These are phyloP conservation scores for Phlebiopsis flavidoalba DNA, from an alignment of 768 basidiomycete species.

Conservation along the genomic window DNA sequence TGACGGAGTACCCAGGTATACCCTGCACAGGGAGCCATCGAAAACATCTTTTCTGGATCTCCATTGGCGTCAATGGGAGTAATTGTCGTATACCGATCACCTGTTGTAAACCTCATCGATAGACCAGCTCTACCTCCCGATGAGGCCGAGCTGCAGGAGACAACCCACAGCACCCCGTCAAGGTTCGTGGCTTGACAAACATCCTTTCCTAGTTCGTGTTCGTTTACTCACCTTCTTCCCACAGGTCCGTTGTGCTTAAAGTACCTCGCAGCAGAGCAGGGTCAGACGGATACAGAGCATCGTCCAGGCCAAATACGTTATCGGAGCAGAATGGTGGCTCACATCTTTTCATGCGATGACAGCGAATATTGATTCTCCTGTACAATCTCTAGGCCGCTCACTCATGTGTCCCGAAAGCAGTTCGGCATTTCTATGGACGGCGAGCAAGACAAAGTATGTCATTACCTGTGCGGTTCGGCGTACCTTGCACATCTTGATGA, in stretches of 20 bases:
- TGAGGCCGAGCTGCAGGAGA: conserved; percentile 36
- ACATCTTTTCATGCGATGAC: background rate
- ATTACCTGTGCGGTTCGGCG: too few relatives aligned
- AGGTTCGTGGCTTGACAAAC: conserved; percentile 3
- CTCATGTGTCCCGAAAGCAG: conserved; percentile 74
- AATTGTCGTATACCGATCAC: conserved; percentile 46
- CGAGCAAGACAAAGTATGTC: conserved; percentile 49
- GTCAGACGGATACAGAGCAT: conserved; percentile 40
- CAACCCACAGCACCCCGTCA: conserved; percentile 29
- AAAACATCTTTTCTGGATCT: conserved; percentile 53
- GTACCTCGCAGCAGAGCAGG: conserved; percentile 29
- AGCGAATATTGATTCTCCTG: background rate
- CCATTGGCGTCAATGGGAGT: conserved; percentile 43
- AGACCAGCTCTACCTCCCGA: conserved; percentile 40
- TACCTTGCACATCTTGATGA: background rate
- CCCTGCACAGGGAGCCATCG: conserved; percentile 63
- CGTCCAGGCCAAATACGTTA: conserved; percentile 64
- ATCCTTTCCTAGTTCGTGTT: background rate
- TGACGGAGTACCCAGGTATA: conserved; percentile 33
- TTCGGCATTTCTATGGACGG: conserved; percentile 71
- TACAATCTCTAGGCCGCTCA: conserved; percentile 53
- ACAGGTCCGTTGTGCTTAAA: conserved; percentile 45
- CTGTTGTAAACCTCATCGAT: conserved; percentile 47
- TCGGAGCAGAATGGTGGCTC: conserved; percentile 66
- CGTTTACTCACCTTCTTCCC: conserved; percentile 19